Conservation (phyloP, 2,329 filamentous ascomycete species). For the Diaporthe longicolla region DNA sequence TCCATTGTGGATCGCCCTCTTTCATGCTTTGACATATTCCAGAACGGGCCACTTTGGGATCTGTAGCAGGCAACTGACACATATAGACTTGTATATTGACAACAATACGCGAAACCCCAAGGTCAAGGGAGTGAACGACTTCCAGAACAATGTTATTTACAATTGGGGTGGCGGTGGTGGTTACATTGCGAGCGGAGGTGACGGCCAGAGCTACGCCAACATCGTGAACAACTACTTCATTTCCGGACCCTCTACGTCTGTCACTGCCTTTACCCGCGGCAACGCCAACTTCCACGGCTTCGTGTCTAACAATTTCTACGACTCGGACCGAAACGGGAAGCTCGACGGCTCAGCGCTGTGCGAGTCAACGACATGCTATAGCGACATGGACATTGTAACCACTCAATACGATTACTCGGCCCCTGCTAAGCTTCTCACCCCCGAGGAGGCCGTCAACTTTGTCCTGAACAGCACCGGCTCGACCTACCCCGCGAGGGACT, state of each 20-base stretch:
- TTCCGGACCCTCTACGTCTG: constrained; percentile 64
- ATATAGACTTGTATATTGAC: constrained; percentile 64
- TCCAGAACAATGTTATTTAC: constrained; percentile 65
- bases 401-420: constrained; percentile 59
- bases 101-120: constrained; percentile 71
- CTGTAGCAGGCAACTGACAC: too few relatives aligned
- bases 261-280: constrained; percentile 67
- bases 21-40: too few relatives aligned
- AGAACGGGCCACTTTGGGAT: too few relatives aligned
- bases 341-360: constrained; percentile 63
- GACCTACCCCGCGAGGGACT: constrained; percentile 58
- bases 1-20: too few relatives aligned
- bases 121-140: constrained; percentile 70
- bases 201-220: constrained; percentile 62
- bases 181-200: constrained; percentile 68
- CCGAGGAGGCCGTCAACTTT: constrained; percentile 56
- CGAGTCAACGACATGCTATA: constrained; percentile 59
- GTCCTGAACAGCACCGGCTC: constrained; percentile 58
- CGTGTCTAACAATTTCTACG: constrained; percentile 62
- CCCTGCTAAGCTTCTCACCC: constrained; percentile 56
- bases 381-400: constrained; percentile 59
- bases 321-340: constrained; percentile 62
- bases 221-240: constrained; percentile 72
- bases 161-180: constrained; percentile 69
- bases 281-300: constrained; percentile 67